phyloP scores from a whole-genome alignment of 768 basidiomycete genomes.

The Amanita jacksonii region DNA sequence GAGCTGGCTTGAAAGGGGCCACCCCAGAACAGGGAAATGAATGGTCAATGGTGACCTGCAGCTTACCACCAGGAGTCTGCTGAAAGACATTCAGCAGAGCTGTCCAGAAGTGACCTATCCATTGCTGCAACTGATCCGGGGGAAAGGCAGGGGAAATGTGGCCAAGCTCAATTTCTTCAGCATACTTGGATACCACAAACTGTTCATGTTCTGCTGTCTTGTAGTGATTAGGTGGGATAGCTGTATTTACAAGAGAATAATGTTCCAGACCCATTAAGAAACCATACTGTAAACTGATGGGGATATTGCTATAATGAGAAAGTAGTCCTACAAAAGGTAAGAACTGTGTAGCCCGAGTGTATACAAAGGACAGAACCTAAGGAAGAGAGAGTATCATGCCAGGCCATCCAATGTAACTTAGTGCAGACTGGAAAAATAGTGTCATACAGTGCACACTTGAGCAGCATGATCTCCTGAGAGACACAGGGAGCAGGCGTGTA shows the following conservation, averaged over 20 bases:
- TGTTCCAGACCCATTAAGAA: slow-evolving; percentile 13
- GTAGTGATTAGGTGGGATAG: slow-evolving; percentile 14
- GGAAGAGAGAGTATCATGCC: too few species aligned
- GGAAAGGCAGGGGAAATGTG: slow-evolving; percentile 11
- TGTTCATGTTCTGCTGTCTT: slow-evolving; percentile 3
- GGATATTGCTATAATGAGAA: slow-evolving; percentile 7
- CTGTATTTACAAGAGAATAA: slow-evolving; percentile 7
- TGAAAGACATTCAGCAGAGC: too few species aligned
- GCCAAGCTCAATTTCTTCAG: slow-evolving; percentile 13
- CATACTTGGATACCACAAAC: slow-evolving; percentile 11
- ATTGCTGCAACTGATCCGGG: slow-evolving; percentile 7
- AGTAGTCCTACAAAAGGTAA: too few species aligned
- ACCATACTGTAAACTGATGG: slow-evolving; percentile 12
- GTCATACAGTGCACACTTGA: too few species aligned
- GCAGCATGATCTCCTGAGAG: too few species aligned
- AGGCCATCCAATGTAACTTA: too few species aligned
- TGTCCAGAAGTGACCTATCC: slow-evolving; percentile 19
- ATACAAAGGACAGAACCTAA: background rate
- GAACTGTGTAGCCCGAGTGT: too few species aligned
- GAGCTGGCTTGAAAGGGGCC: background rate
- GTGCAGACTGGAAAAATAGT: too few species aligned
- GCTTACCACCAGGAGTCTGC: slow-evolving; percentile 13
- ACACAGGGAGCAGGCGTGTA: too few species aligned
- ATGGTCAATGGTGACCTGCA: slow-evolving; percentile 18
- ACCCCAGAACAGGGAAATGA: slow-evolving; percentile 11